A percentile compares a stretch with the other conserved stretches of the same genome.
These are phyloP conservation scores for Lepidium didymum DNA, from an alignment of 345 rosid genomes.

Conservation along the genomic window DNA sequence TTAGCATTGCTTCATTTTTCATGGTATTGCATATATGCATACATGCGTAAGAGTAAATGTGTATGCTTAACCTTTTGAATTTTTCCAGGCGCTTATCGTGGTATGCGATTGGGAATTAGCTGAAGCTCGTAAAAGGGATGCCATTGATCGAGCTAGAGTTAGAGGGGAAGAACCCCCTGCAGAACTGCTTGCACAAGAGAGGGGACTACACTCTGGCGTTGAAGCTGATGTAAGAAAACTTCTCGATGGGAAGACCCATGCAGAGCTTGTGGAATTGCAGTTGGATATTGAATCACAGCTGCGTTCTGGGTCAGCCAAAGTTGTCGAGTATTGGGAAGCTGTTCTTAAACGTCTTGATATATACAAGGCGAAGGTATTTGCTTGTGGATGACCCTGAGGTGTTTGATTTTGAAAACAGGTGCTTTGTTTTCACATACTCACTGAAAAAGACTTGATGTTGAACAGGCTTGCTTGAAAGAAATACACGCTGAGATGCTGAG, in stretches of 20 bases:
- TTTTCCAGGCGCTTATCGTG: conserved; percentile 73
- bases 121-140: conserved; percentile 86
- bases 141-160: conserved; percentile 79
- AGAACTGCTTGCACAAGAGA: conserved; percentile 83
- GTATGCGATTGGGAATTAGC: conserved; percentile 94
- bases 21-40: not conserved
- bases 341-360: conserved; percentile 82
- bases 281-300: conserved; percentile 69
- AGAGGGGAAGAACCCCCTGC: conserved; percentile 96
- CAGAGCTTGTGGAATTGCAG: conserved; percentile 61
- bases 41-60: not conserved
- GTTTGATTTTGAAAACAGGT: not conserved
- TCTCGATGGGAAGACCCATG: conserved; percentile 72
- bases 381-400: not conserved
- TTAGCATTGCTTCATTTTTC: not conserved
- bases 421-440: not conserved
- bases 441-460: conserved; percentile 12
- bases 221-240: conserved; percentile 73
- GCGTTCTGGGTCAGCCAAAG: conserved; percentile 88
- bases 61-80: not conserved
- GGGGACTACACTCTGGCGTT: conserved; percentile 85
- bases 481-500: conserved; percentile 81
- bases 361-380: conserved; percentile 85
- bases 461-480: conserved; percentile 88
- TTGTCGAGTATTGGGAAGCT: conserved; percentile 98